Conservation (phyloP, 148 eudicot genomes). For the Bassia scoparia region DNA sequence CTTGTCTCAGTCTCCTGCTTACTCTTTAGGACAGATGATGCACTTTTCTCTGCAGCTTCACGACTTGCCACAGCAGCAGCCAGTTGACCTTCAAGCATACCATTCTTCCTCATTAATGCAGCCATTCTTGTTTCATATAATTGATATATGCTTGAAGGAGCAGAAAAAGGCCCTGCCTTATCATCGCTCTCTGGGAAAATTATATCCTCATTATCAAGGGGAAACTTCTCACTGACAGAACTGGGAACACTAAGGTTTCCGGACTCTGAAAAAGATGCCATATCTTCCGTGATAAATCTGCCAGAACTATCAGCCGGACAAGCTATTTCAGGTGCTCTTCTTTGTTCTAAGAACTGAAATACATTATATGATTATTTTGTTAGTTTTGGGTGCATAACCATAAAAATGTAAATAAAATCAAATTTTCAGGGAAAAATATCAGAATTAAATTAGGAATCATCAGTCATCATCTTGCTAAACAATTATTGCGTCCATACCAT, state of each 20-base stretch:
- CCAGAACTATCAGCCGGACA: slow-evolving; percentile 33
- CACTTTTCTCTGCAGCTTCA: slow-evolving; percentile 75
- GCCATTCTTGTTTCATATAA: slow-evolving; percentile 69
- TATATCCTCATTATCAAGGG: slow-evolving; percentile 42
- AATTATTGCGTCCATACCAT: no score
- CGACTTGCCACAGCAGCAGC: slow-evolving; percentile 64
- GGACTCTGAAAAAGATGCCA: no score
- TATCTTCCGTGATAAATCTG: slow-evolving; percentile 46
- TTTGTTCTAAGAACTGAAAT: slow-evolving; percentile 49
- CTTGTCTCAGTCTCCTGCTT: slow-evolving; percentile 74
- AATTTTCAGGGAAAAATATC: neutral
- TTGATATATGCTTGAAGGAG: slow-evolving; percentile 59
- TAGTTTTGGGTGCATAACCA: neutral
- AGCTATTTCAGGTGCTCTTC: slow-evolving; percentile 41
- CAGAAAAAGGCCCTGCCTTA: slow-evolving; percentile 43
- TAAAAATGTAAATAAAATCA: neutral
- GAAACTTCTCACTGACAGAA: slow-evolving; percentile 43
- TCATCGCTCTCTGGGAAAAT: slow-evolving; percentile 51
- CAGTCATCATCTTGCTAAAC: neutral
- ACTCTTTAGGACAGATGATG: slow-evolving; percentile 50
- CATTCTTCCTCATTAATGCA: slow-evolving; percentile 62
- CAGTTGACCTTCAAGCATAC: slow-evolving; percentile 78
- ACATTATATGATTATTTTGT: slow-evolving; percentile 11
- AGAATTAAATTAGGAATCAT: neutral
- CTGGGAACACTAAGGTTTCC: no score